Evolutionary conservation across 2,329 filamentous ascomycete genomes (phyloP).

Genomic region (Berkeleyomyces basicola): DNA sequence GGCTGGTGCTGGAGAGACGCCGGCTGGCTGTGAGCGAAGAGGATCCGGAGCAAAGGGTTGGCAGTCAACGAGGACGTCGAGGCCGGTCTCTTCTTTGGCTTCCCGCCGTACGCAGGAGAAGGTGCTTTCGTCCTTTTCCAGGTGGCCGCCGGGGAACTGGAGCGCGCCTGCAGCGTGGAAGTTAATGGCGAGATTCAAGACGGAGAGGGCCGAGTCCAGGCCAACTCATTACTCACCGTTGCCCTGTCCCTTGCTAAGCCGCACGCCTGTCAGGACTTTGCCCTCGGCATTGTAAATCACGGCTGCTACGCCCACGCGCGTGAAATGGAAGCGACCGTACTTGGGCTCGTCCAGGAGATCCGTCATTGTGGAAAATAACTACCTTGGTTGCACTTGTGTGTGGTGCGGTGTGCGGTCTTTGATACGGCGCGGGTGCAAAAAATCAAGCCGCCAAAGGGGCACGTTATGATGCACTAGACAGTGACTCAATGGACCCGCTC

Average conservation of each 20-base stretch:
- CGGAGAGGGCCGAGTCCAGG: neutral
- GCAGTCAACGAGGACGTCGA: constrained; percentile 32
- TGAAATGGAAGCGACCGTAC: constrained; percentile 17
- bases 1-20: neutral
- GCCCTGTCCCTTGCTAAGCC: constrained; percentile 30
- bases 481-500: too few species aligned
- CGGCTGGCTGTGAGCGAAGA: neutral
- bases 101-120: constrained; percentile 50
- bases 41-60: neutral
- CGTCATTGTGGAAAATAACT: neutral
- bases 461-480: too few species aligned
- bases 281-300: constrained; percentile 28
- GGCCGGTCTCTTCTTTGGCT: constrained; percentile 51
- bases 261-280: constrained; percentile 30
- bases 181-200: neutral
- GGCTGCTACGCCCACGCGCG: constrained; percentile 33
- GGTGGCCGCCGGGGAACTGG: constrained; percentile 58
- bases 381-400: neutral
- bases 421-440: neutral
- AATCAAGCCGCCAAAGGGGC: too few species aligned
- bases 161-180: constrained; percentile 32
- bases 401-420: neutral
- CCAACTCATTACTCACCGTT: constrained; percentile 22
- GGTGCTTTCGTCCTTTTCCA: constrained; percentile 51
- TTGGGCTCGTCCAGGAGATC: neutral